Conservation (phyloP, 2,329 filamentous ascomycete genomes). For the Penicillium brevicompactum region DNA sequence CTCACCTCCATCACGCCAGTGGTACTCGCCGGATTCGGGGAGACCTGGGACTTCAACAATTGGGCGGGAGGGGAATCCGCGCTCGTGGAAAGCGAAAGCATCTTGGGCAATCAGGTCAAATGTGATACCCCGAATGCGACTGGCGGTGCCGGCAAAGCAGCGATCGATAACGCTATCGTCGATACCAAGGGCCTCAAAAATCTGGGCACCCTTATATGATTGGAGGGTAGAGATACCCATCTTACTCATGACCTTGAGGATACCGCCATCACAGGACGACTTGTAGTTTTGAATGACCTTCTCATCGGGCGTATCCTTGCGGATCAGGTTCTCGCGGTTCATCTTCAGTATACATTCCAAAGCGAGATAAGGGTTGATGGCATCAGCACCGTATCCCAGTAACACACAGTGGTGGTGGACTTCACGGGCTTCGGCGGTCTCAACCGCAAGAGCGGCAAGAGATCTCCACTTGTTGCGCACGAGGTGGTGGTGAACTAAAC, state of each 20-base stretch:
- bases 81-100: conserved; percentile 91
- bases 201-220: conserved; percentile 97
- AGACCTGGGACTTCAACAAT: conserved; percentile 78
- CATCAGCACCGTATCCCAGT: conserved; percentile 91
- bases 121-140: conserved; percentile 89
- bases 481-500: conserved; percentile 92
- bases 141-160: conserved; percentile 92
- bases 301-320: conserved; percentile 82
- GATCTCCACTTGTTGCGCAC: conserved; percentile 96
- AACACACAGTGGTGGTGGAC: conserved; percentile 99
- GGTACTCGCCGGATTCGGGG: conserved; percentile 92
- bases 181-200: conserved; percentile 92
- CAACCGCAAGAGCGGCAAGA: conserved; percentile 80
- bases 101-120: conserved; percentile 94
- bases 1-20: conserved; percentile 96
- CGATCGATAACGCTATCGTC: conserved; percentile 90
- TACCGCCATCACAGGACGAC: conserved; percentile 92
- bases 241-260: conserved; percentile 98
- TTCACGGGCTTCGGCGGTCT: conserved; percentile 93
- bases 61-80: conserved; percentile 79
- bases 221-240: conserved; percentile 98
- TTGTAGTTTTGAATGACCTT: conserved; percentile 93
- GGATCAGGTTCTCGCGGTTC: conserved; percentile 87
- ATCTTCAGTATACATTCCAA: conserved; percentile 98
- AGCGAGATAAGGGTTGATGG: conserved; percentile 89